Evolutionary conservation across 371 early-diverging fungal genomes (phyloP).

Genomic region (Mucor plumbeus): DNA sequence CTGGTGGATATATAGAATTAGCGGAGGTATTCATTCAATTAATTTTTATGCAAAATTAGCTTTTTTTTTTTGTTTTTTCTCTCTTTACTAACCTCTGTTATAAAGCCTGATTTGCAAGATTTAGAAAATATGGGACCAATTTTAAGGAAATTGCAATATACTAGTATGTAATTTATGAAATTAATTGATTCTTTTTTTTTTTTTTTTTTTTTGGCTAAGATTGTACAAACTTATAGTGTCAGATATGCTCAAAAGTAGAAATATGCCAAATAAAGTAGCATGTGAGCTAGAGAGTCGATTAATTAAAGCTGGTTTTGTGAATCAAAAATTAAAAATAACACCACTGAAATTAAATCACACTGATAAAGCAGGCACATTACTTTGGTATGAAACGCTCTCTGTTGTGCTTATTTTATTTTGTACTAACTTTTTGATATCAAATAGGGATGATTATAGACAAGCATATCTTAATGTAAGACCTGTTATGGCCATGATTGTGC

Average conservation of each 20-base stretch:
- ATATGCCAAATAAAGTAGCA: conserved; percentile 17
- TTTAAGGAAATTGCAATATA: not conserved
- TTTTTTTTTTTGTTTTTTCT: too few species aligned
- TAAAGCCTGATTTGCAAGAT: conserved; percentile 10
- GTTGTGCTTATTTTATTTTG: not conserved
- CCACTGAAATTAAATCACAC: conserved; percentile 21
- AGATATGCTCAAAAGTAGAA: conserved; percentile 1
- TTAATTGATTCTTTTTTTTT: too few species aligned
- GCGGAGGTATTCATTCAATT: conserved; percentile 28
- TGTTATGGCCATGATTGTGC: conserved; percentile 13
- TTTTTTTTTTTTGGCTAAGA: too few species aligned
- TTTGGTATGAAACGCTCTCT: conserved; percentile 10
- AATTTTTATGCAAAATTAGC: not conserved
- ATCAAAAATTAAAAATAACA: not conserved
- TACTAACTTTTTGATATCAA: not conserved
- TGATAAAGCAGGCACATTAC: conserved; percentile 22
- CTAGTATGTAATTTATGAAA: not conserved
- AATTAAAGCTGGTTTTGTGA: conserved; percentile 16
- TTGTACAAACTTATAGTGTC: conserved; percentile 5
- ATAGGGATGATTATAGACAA: conserved; percentile 36
- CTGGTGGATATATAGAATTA: conserved; percentile 48
- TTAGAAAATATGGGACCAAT: conserved; percentile 5
- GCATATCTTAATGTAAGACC: conserved; percentile 21
- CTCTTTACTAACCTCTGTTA: not conserved
- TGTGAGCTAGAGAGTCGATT: conserved; percentile 19